Evolutionary conservation across 345 rosid genomes (phyloP).

Genomic region (Microthlaspi erraticum): DNA sequence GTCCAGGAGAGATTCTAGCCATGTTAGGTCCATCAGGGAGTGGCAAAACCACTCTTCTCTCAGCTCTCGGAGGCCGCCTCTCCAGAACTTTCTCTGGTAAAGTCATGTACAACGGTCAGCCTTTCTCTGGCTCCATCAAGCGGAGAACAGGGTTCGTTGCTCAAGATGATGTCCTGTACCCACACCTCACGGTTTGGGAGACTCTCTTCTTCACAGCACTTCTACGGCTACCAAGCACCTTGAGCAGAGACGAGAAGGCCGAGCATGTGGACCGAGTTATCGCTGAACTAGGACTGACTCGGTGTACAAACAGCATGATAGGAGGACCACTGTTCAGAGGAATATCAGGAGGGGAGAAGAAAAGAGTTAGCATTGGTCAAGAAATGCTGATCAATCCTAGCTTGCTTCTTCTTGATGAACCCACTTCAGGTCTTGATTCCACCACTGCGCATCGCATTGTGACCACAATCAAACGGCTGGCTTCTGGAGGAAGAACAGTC

Average conservation of each 20-base stretch:
- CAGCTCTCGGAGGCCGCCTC: constrained; percentile 97
- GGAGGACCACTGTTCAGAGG: constrained; percentile 98
- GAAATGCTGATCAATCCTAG: constrained; percentile 98
- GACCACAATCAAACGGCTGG: constrained; percentile 78
- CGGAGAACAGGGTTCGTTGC: constrained; percentile 91
- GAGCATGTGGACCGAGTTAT: constrained; percentile 80
- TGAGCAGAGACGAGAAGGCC: constrained; percentile 68
- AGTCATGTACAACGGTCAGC: constrained; percentile 89
- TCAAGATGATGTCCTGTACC: constrained; percentile 87
- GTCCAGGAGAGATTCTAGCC: constrained; percentile 93
- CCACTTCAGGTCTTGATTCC: constrained; percentile 97
- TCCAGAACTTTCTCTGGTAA: constrained; percentile 70
- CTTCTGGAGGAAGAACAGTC: constrained; percentile 84
- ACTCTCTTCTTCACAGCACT: constrained; percentile 93
- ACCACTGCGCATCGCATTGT: constrained; percentile 90
- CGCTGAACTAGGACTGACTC: constrained; percentile 66
- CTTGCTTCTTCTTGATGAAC: constrained; percentile 88
- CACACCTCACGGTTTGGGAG: constrained; percentile 90
- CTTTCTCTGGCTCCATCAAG: constrained; percentile 74
- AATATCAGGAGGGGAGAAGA: constrained; percentile 97
- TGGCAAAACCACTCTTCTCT: constrained; percentile 97
- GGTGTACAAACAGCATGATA: constrained; percentile 87
- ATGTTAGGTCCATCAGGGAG: constrained; percentile 99
- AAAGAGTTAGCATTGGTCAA: constrained; percentile 95
- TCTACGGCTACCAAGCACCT: constrained; percentile 73